Base-by-base conservation (phyloP, 805 yeast species). In the Lipomyces lipofer region DNA sequence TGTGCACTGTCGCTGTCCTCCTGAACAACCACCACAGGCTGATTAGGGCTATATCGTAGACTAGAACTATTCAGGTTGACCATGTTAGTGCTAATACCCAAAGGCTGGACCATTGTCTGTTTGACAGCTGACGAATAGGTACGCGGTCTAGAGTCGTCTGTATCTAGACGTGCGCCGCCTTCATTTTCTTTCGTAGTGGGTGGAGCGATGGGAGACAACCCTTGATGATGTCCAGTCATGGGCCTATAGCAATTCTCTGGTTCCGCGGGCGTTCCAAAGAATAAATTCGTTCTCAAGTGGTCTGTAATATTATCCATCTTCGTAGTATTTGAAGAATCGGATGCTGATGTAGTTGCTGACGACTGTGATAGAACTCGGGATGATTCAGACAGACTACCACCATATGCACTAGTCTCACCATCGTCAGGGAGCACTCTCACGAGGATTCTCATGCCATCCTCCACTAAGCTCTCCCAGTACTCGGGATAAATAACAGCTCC, bases 401-500 rank as follows among this genome's bases (percentile, higher is more conserved):
- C 40, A 25, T 36, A 36, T 6, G 19, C 22, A 36, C 40, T 36
- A 25, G 40, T 19, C 27, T 45, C 44, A 15, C 28, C 22, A 9
- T 38, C 51, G 4, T 52, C 59, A 15, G 61, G 56, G 32, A 57
- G 12, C n/a, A 57, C 43, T 25, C 33, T 28, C 6, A 56, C 33
- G 13, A 45, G 36, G 33, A 57, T 55, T 15, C 52, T 52, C 61
- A 57, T 57, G 22, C 60, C 54, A 32, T 57, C 59, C 35, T 57
- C 61, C 21, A 54, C 55, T 9, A 57, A 42, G n/a, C 57, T 49
- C 32, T 57, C 61, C 61, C 61, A 57, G 47, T 57, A 57, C 21
- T 57, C 60, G 13, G 61, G 61, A 24, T 57, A 57, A 15, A 57
- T 55, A 7, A 57, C 53, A 7, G 61, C 61, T 13, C 61, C 61